Conservation (phyloP, 129 eudicot species). For the Logfia minima region DNA sequence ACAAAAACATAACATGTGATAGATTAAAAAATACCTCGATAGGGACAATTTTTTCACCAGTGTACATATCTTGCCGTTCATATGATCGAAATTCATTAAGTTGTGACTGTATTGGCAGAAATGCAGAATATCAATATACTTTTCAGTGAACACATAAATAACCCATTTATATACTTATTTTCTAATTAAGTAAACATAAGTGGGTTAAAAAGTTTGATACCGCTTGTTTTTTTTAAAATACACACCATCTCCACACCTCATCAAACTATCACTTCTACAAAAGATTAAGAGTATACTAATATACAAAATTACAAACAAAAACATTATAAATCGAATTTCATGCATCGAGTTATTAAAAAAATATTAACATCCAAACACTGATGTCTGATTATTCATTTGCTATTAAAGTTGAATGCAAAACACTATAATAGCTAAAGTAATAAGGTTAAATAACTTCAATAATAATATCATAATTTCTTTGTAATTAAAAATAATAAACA, state of each 20-base stretch:
- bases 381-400: too few relatives aligned
- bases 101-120: conserved; percentile 58
- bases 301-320: too few relatives aligned
- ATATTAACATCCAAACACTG: background rate
- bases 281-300: too few relatives aligned
- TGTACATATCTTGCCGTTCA: conserved; percentile 97
- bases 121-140: conserved; percentile 2
- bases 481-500: too few relatives aligned
- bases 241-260: background rate
- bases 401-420: background rate
- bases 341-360: background rate
- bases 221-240: background rate
- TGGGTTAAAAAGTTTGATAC: background rate
- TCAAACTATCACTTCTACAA: too few relatives aligned
- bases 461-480: background rate
- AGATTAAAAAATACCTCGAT: conserved; percentile 67
- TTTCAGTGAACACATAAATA: background rate
- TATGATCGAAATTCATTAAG: conserved; percentile 76
- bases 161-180: too few relatives aligned
- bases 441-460: background rate
- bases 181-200: background rate
- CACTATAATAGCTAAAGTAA: background rate
- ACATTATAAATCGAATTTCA: too few relatives aligned
- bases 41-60: conserved; percentile 90
- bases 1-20: conserved; percentile 2